Evolutionary conservation across 1,284 basidiomycete genomes (phyloP).

Genomic region (Termitomyces sp.): DNA sequence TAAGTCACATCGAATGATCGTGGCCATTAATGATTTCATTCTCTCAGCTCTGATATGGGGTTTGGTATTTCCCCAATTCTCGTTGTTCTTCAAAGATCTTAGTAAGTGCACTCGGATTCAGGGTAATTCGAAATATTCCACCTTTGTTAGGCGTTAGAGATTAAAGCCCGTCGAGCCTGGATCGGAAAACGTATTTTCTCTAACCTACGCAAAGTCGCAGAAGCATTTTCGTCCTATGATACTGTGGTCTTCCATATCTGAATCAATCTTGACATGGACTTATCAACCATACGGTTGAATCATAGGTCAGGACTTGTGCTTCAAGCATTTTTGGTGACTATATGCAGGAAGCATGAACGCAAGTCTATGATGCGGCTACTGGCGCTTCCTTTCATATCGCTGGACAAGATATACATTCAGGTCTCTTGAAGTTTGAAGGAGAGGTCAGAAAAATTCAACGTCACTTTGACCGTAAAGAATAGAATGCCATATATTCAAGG

Average conservation of each 20-base stretch:
- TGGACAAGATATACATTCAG: background rate
- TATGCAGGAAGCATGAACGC: background rate
- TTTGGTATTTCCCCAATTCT: no score
- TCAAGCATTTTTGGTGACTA: background rate
- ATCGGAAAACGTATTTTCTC: background rate
- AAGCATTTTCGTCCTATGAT: background rate
- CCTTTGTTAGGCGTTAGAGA: slow-evolving; percentile 12
- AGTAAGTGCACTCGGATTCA: slow-evolving; percentile 2
- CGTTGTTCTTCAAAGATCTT: slow-evolving; percentile 16
- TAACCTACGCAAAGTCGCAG: no score
- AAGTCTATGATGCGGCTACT: background rate
- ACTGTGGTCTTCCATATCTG: background rate
- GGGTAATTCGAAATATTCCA: background rate
- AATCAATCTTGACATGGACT: no score
- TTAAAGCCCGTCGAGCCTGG: slow-evolving; percentile 19
- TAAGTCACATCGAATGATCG: background rate
- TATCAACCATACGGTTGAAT: background rate
- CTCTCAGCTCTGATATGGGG: no score
- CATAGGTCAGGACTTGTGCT: background rate
- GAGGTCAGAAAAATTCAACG: background rate
- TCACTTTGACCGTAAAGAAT: background rate
- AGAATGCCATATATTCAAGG: background rate
- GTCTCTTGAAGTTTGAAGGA: no score
- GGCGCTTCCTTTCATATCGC: background rate
- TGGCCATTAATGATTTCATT: background rate